These are phyloP conservation scores for Trichoderma semiorbis DNA, from an alignment of 2,329 filamentous ascomycete genomes.

Conservation along the genomic window DNA sequence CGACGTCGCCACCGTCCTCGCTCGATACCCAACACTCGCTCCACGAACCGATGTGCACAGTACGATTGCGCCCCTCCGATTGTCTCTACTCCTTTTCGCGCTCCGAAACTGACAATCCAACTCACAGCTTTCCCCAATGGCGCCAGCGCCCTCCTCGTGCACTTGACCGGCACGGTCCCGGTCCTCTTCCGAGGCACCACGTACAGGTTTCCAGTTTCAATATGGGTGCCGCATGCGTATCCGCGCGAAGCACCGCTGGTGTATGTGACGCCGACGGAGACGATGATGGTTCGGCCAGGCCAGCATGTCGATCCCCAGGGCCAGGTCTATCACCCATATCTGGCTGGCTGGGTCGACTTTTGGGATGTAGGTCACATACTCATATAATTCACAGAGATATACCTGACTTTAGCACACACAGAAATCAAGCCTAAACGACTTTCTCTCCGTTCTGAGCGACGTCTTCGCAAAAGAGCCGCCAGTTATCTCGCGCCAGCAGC, in stretches of 20 bases:
- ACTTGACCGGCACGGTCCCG: constrained; percentile 84
- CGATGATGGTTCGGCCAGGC: constrained; percentile 85
- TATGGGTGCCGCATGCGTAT: constrained; percentile 93
- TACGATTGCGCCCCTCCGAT: constrained; percentile 42
- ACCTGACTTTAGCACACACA: constrained; percentile 28
- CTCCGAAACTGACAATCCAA: constrained; percentile 13
- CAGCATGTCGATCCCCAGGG: constrained; percentile 95
- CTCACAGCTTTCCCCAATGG: constrained; percentile 80
- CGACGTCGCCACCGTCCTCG: constrained; percentile 79
- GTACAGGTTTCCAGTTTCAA: constrained; percentile 84
- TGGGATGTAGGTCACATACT: constrained; percentile 71
- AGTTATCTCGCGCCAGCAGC: constrained; percentile 69
- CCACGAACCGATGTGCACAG: constrained; percentile 95
- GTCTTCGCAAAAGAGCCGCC: constrained; percentile 95
- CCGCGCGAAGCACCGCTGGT: constrained; percentile 80
- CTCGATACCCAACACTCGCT: constrained; percentile 73
- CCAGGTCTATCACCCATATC: constrained; percentile 90
- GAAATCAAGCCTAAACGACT: constrained; percentile 82
- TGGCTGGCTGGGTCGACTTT: constrained; percentile 83
- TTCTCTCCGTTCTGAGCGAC: constrained; percentile 76
- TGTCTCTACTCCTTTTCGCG: neutral
- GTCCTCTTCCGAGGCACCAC: constrained; percentile 83
- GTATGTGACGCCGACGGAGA: constrained; percentile 83
- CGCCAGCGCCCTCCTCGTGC: constrained; percentile 77
- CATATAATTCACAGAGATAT: too few species aligned